These are phyloP conservation scores for Neurospora cerealis DNA, from an alignment of 495 filamentous ascomycete species.

Conservation along the genomic window DNA sequence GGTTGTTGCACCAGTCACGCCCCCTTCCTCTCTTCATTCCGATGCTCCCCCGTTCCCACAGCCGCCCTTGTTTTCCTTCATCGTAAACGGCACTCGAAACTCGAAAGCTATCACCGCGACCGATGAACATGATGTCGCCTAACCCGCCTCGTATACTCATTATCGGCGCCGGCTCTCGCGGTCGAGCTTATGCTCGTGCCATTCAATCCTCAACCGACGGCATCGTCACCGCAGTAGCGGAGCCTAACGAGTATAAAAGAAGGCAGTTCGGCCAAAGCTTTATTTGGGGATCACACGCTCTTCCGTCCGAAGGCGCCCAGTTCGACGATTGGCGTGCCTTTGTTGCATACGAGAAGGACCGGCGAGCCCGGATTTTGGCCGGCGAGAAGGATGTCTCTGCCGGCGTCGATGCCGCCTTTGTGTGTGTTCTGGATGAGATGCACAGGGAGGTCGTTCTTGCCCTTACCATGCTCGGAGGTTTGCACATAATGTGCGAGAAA, in stretches of 20 bases:
- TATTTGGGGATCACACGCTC: conserved; percentile 47
- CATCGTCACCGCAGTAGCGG: conserved; percentile 64
- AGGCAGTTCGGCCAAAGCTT: conserved; percentile 52
- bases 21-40: neutral
- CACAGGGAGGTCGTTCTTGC: conserved; percentile 70
- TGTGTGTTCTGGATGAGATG: conserved; percentile 82
- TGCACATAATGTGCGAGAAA: conserved; percentile 94
- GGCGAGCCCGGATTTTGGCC: conserved; percentile 34
- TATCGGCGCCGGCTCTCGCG: conserved; percentile 81
- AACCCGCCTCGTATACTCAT: conserved; percentile 56
- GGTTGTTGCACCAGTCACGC: neutral
- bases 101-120: neutral
- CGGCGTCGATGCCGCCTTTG: conserved; percentile 70
- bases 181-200: conserved; percentile 62
- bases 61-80: neutral
- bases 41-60: neutral
- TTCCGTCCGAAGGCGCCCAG: conserved; percentile 40
- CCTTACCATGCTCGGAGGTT: conserved; percentile 49
- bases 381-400: conserved; percentile 32
- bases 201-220: conserved; percentile 51
- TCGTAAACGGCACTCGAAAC: conserved; percentile 43
- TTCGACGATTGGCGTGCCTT: conserved; percentile 72
- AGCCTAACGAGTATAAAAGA: conserved; percentile 73
- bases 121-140: conserved; percentile 13
- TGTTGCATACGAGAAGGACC: conserved; percentile 49